Base-by-base conservation (phyloP, 176 grass and related monocot species). In the Panicum miliaceum region DNA sequence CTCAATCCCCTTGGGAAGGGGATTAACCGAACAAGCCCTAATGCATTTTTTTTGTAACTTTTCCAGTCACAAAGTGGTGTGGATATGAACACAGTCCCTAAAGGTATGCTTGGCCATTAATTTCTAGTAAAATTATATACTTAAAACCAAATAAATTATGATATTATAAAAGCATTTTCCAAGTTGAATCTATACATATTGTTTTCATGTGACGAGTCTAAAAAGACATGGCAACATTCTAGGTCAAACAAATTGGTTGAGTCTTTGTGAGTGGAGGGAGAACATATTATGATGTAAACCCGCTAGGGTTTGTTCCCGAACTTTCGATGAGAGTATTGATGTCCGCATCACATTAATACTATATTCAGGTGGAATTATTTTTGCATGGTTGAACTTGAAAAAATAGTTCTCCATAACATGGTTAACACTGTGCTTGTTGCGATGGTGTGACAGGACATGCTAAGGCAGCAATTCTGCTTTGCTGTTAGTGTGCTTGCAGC, bases 401-500 rank as follows among this genome's bases (percentile, higher is more conserved):
- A 82, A 64, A 25, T 18, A 16, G 36, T 45, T 63, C 20, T 64
- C 78, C 68, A 79, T 48, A 64, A 42, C 65, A 45, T 36, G 64
- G 69, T 67, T 68, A 67, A 81, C 48, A 5, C 70, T 59, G 71
- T 78, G 45, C 25, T 54, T 84, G 36, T 25, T 79, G 68, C 51
- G 37, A 73, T 84, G 69, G 64, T 47, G 71, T 81, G 36, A 69
- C 60, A 85, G 42, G 50, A 54, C 71, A 70, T 85, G 60, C 56
- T 76, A 70, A 53, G 64, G 56, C 15, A n/a, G 50, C n/a, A 20
- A 15, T 71, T 35, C 13, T 89, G 70, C 69, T 52, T 68, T 75
- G 68, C 62, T 81, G 60, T 80, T 85, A 42, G 3, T 61, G 23
- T 48, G 76, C 62, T 85, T 85, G 82, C 63, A 81, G 45, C 77